Conservation (phyloP, 148 eudicot genomes). For the Rhododendron williamsianum region DNA sequence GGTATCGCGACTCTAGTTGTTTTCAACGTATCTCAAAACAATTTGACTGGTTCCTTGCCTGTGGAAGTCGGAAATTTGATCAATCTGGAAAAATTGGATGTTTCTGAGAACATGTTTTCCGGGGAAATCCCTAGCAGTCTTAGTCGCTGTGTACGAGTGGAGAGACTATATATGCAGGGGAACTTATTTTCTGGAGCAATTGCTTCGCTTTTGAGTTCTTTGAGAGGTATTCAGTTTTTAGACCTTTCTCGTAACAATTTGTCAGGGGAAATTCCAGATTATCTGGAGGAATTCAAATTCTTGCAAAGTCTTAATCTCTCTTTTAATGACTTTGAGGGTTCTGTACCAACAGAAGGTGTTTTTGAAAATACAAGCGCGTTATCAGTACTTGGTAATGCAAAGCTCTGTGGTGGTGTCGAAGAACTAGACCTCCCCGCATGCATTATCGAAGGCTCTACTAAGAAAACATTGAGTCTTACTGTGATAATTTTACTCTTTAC, state of each 20-base stretch:
- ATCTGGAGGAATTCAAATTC: slow-evolving; percentile 12
- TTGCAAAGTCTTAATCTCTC: slow-evolving; percentile 17
- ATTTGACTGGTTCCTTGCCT: slow-evolving; percentile 30
- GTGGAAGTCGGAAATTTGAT: slow-evolving; percentile 20
- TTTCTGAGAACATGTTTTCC: slow-evolving; percentile 32
- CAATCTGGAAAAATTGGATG: slow-evolving; percentile 16
- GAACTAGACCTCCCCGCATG: slow-evolving; percentile 25
- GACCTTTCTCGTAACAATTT: slow-evolving; percentile 33
- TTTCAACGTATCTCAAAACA: slow-evolving; percentile 17
- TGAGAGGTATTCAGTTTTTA: slow-evolving; percentile 15
- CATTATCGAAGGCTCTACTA: neutral
- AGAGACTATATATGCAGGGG: slow-evolving; percentile 15
- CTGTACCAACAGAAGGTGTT: slow-evolving; percentile 26
- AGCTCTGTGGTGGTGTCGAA: slow-evolving; percentile 34
- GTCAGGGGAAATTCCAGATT: slow-evolving; percentile 31
- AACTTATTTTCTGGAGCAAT: slow-evolving; percentile 33
- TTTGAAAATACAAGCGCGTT: slow-evolving; percentile 21
- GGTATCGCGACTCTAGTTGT: slow-evolving; percentile 12
- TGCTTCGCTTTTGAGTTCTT: slow-evolving; percentile 14
- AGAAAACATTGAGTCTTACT: neutral
- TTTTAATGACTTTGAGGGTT: slow-evolving; percentile 35
- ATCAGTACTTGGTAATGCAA: slow-evolving; percentile 23
- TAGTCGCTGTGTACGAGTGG: slow-evolving; percentile 18
- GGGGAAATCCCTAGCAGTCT: slow-evolving; percentile 34
- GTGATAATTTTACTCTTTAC: neutral